Conservation (phyloP, 257 asterid genomes). For the Solanum bulbocastanum region DNA sequence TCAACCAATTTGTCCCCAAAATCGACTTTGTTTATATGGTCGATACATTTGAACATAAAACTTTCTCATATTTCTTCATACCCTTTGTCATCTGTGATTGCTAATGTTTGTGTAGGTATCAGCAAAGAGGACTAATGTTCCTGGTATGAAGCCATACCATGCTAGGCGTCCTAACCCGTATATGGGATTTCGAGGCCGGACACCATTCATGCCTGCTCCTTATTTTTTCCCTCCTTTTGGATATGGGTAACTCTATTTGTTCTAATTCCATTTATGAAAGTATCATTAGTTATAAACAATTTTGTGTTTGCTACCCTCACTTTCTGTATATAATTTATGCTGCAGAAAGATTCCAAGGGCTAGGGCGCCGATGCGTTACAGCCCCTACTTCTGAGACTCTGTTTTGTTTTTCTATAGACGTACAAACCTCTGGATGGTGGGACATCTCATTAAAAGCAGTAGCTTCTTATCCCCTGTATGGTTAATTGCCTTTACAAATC, state of each 20-base stretch:
- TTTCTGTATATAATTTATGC: neutral
- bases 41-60: neutral
- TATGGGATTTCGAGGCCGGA: constrained; percentile 43
- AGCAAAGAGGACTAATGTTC: constrained; percentile 82
- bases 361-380: constrained; percentile 58
- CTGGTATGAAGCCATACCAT: constrained; percentile 89
- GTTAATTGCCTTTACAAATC: neutral
- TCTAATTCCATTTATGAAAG: neutral
- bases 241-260: constrained; percentile 33
- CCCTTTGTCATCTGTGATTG: neutral
- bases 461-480: neutral
- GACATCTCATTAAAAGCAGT: neutral
- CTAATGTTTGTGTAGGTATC: constrained; percentile 37
- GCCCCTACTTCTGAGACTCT: constrained; percentile 47
- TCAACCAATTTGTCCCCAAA: constrained; percentile 2
- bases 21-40: neutral
- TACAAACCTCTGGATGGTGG: neutral
- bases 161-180: constrained; percentile 68
- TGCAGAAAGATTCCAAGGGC: constrained; percentile 66
- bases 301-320: neutral
- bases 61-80: neutral
- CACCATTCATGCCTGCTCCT: constrained; percentile 57
- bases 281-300: neutral
- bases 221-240: constrained; percentile 73
- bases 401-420: neutral